Evolutionary conservation across 1,284 basidiomycete genomes (phyloP).

Genomic region (Phellopilus nigrolimitatus): DNA sequence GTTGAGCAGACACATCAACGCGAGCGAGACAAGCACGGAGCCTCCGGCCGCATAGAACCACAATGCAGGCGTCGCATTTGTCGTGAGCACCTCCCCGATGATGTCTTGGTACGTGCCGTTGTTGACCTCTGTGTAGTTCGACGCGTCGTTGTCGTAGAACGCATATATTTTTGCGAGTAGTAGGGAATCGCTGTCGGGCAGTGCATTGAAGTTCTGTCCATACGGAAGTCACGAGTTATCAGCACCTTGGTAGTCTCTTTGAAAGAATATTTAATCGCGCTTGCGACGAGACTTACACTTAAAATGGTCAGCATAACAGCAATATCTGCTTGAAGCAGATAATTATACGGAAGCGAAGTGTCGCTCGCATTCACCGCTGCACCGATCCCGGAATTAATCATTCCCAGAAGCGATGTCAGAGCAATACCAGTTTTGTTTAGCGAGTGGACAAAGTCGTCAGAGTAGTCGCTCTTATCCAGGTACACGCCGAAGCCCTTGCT

Average conservation of each 20-base stretch:
- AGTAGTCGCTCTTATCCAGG: conserved; percentile 7
- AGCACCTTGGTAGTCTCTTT: too few species aligned
- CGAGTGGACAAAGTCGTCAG: not conserved
- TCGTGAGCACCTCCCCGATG: conserved; percentile 8
- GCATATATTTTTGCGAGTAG: conserved; percentile 9
- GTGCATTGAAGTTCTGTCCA: conserved; percentile 16
- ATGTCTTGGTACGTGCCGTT: conserved; percentile 6
- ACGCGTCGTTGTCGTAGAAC: conserved; percentile 11
- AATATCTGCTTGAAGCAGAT: conserved; percentile 10
- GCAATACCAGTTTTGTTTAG: conserved; percentile 15
- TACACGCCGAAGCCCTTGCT: conserved; percentile 1
- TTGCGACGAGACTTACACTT: conserved; percentile 3
- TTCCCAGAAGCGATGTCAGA: not conserved
- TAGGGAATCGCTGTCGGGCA: conserved; percentile 12
- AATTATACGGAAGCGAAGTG: not conserved
- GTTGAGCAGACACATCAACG: conserved; percentile 12
- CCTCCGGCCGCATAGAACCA: conserved; percentile 20
- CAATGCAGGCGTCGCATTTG: conserved; percentile 17
- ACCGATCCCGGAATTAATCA: conserved; percentile 9
- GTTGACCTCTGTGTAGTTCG: conserved; percentile 4
- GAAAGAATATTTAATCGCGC: not conserved
- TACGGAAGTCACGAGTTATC: not conserved
- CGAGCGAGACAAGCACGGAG: conserved; percentile 2
- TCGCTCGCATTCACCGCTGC: not conserved
- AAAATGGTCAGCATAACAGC: conserved; percentile 11